Conservation (phyloP, 805 yeast genomes). For the Ogataea nitratoaversa region DNA sequence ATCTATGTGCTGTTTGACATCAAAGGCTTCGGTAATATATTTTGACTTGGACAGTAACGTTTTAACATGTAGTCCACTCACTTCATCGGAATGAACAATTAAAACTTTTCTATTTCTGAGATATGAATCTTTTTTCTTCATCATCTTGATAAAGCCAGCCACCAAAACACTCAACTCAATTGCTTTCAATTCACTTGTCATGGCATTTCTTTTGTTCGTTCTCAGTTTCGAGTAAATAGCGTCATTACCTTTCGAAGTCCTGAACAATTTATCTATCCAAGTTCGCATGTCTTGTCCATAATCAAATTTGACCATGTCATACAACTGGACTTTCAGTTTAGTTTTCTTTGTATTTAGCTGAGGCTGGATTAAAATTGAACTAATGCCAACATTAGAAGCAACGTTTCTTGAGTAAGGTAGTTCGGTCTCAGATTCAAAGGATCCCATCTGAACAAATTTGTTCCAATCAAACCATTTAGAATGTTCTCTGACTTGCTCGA, state of each 20-base stretch:
- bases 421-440: slow-evolving; percentile 18
- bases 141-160: slow-evolving; percentile 22
- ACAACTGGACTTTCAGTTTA: slow-evolving; percentile 18
- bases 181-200: slow-evolving; percentile 15
- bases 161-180: slow-evolving; percentile 23
- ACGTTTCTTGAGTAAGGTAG: slow-evolving; percentile 18
- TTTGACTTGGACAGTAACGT: slow-evolving; percentile 10
- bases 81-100: slow-evolving; percentile 28
- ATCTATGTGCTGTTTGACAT: slow-evolving; percentile 10
- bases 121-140: slow-evolving; percentile 8
- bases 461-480: slow-evolving; percentile 45
- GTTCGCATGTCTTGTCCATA: slow-evolving; percentile 18
- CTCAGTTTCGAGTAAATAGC: slow-evolving; percentile 18
- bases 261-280: slow-evolving; percentile 22
- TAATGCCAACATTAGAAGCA: slow-evolving; percentile 21
- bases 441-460: slow-evolving; percentile 26
- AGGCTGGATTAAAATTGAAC: slow-evolving; percentile 23
- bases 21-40: slow-evolving; percentile 9
- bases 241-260: slow-evolving; percentile 21
- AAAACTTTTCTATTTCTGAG: slow-evolving; percentile 13
- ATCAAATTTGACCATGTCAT: slow-evolving; percentile 23
- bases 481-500: slow-evolving; percentile 45
- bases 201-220: slow-evolving; percentile 18
- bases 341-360: slow-evolving; percentile 10
- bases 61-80: slow-evolving; percentile 14